Percentiles rank a stretch among this genome's conserved stretches.
These are phyloP conservation scores for Leucocoprinus birnbaumii DNA, from an alignment of 768 basidiomycete genomes.

Conservation along the genomic window DNA sequence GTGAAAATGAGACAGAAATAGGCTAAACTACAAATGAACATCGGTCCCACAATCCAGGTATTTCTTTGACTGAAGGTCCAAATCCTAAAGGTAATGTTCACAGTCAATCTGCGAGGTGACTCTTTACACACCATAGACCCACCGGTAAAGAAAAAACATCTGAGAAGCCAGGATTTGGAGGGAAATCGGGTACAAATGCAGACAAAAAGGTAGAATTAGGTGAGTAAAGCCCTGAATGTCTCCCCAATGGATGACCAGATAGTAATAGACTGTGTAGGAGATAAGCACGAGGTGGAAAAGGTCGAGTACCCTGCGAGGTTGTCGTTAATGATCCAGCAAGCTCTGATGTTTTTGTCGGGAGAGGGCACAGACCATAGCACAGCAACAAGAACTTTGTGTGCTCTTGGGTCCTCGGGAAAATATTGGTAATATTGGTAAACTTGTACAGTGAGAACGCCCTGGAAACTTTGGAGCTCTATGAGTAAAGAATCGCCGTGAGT, in stretches of 20 bases:
- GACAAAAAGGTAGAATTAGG: constrained; percentile 10
- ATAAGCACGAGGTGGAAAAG: constrained; percentile 16
- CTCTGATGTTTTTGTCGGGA: not conserved
- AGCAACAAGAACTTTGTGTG: constrained; percentile 14
- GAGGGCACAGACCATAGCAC: constrained; percentile 2
- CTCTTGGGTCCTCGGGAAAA: constrained; percentile 15
- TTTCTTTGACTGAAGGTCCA: constrained; percentile 16
- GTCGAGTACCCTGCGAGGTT: constrained; percentile 15
- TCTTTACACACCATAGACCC: not conserved
- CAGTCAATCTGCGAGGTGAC: too few species aligned
- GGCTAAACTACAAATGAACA: constrained; percentile 5
- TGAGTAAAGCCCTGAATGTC: constrained; percentile 3
- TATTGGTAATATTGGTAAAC: constrained; percentile 17
- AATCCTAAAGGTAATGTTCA: constrained; percentile 5
- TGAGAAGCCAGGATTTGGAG: constrained; percentile 15
- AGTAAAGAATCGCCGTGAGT: too few species aligned
- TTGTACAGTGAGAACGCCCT: constrained; percentile 19
- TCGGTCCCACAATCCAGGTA: not conserved
- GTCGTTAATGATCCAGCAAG: not conserved
- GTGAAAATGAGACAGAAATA: constrained; percentile 8
- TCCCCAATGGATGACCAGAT: constrained; percentile 19
- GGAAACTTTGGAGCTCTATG: constrained; percentile 12
- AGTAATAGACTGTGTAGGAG: constrained; percentile 17
- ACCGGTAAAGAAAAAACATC: constrained; percentile 17
- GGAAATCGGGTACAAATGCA: constrained; percentile 16